Conservation (phyloP, 1,284 basidiomycete species). For the Hemileccinum hortonii region DNA sequence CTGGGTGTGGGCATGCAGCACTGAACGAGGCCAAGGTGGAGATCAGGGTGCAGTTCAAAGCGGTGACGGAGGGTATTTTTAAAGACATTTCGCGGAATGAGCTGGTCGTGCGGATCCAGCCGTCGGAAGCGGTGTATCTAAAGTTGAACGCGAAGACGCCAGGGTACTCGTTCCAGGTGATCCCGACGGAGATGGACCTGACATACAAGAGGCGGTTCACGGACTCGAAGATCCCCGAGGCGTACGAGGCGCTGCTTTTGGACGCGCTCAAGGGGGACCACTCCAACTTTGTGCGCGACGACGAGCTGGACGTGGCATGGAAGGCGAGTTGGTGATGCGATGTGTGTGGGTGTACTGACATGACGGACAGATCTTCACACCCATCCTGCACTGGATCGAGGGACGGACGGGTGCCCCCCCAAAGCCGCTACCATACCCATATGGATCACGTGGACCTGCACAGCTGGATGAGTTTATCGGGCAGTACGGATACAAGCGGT, state of each 20-base stretch:
- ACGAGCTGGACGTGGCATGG: constrained; percentile 95
- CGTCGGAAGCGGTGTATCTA: constrained; percentile 90
- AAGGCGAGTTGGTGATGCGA: constrained; percentile 54
- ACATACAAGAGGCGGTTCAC: constrained; percentile 94
- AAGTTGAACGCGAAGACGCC: constrained; percentile 95
- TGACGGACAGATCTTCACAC: constrained; percentile 79
- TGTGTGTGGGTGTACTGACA: constrained; percentile 8
- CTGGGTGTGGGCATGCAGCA: constrained; percentile 46
- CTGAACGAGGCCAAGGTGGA: constrained; percentile 97
- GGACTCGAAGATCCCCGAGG: constrained; percentile 88
- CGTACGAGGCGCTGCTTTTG: constrained; percentile 89
- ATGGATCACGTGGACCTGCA: constrained; percentile 91
- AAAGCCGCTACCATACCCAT: constrained; percentile 77
- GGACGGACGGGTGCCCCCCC: constrained; percentile 58
- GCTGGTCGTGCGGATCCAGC: constrained; percentile 93
- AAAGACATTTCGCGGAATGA: constrained; percentile 93
- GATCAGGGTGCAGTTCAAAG: constrained; percentile 94
- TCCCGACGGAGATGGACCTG: constrained; percentile 95
- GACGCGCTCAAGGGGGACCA: constrained; percentile 88
- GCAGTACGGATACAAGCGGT: constrained; percentile 79
- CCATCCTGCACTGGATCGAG: constrained; percentile 93
- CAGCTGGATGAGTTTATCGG: constrained; percentile 75
- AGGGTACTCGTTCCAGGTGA: constrained; percentile 83
- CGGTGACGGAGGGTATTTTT: constrained; percentile 94
- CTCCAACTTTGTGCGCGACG: constrained; percentile 92